These are phyloP conservation scores for Erucastrum elatum DNA, from an alignment of 345 rosid species.

Conservation along the genomic window DNA sequence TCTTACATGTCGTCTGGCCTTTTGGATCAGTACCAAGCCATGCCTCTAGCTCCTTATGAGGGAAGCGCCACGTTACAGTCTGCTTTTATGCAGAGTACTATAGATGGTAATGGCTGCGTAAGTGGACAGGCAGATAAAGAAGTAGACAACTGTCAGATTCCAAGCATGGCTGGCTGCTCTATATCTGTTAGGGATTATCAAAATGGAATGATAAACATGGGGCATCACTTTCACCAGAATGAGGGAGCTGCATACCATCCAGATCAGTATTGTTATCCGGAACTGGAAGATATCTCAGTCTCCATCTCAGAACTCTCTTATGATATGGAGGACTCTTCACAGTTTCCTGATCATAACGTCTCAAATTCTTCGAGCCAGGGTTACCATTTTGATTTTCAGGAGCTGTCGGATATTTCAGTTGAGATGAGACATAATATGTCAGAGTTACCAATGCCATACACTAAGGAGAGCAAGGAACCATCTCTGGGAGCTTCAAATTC, in stretches of 20 bases:
- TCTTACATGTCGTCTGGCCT: slow-evolving; percentile 88
- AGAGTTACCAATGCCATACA: slow-evolving; percentile 44
- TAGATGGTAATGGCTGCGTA: slow-evolving; percentile 55
- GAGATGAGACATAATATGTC: slow-evolving; percentile 58
- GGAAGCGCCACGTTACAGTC: slow-evolving; percentile 51
- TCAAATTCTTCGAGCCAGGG: slow-evolving; percentile 35
- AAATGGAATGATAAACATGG: slow-evolving; percentile 42
- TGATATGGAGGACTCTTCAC: slow-evolving; percentile 61
- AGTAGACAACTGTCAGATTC: slow-evolving; percentile 68
- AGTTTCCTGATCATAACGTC: slow-evolving; percentile 48
- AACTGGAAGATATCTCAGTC: slow-evolving; percentile 55
- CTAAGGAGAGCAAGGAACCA: slow-evolving; percentile 46
- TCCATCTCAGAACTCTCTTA: slow-evolving; percentile 63
- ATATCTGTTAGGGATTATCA: slow-evolving; percentile 57
- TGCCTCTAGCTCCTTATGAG: slow-evolving; percentile 67
- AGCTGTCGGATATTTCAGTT: slow-evolving; percentile 47
- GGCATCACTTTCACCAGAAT: slow-evolving; percentile 45
- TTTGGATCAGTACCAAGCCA: slow-evolving; percentile 75
- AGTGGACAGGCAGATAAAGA: slow-evolving; percentile 54
- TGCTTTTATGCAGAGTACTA: slow-evolving; percentile 53
- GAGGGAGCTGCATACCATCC: slow-evolving; percentile 63
- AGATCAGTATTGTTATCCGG: slow-evolving; percentile 55
- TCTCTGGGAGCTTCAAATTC: slow-evolving; percentile 47
- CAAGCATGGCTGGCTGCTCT: slow-evolving; percentile 55
- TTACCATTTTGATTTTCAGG: slow-evolving; percentile 53